These are phyloP conservation scores for Sparassis latifolia DNA, from an alignment of 1,284 basidiomycete species.

Conservation along the genomic window DNA sequence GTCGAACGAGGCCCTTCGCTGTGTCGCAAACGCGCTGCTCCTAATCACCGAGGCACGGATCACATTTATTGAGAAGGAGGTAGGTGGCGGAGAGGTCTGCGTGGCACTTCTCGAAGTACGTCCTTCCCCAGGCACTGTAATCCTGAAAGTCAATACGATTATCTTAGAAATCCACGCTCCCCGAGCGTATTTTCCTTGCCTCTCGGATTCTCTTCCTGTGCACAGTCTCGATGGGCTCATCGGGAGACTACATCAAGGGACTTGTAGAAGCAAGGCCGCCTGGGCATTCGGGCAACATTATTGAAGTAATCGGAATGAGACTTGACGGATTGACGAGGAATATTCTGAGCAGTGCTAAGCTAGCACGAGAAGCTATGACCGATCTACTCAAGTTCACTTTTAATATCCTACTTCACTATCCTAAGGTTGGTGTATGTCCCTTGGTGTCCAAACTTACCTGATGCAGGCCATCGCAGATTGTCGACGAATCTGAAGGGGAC, in stretches of 20 bases:
- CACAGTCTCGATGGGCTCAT: conserved; percentile 43
- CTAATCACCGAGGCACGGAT: conserved; percentile 56
- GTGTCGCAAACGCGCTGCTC: conserved; percentile 70
- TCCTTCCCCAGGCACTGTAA: conserved; percentile 1
- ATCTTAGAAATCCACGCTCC: conserved; percentile 49
- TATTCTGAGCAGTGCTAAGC: conserved; percentile 43
- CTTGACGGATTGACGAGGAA: conserved; percentile 43
- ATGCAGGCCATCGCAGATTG: conserved; percentile 29
- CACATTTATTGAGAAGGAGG: conserved; percentile 48
- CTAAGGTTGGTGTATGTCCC: conserved; percentile 32
- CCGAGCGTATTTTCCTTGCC: conserved; percentile 65
- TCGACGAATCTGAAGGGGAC: conserved; percentile 19
- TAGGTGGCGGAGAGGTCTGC: conserved; percentile 55
- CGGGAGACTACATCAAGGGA: conserved; percentile 42
- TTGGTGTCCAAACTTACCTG: neutral
- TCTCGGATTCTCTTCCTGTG: conserved; percentile 72
- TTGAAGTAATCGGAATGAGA: conserved; percentile 55
- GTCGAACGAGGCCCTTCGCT: conserved; percentile 63
- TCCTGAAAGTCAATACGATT: neutral
- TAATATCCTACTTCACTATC: conserved; percentile 70
- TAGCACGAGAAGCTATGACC: conserved; percentile 63
- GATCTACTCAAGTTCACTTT: conserved; percentile 75
- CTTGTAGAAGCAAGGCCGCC: conserved; percentile 56
- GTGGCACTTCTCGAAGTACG: conserved; percentile 58
- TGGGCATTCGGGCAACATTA: conserved; percentile 38